Percentiles rank a stretch among this genome's conserved stretches.
These are phyloP conservation scores for Corymbia calophylla DNA, from an alignment of 441 rosid genomes.

Conservation along the genomic window DNA sequence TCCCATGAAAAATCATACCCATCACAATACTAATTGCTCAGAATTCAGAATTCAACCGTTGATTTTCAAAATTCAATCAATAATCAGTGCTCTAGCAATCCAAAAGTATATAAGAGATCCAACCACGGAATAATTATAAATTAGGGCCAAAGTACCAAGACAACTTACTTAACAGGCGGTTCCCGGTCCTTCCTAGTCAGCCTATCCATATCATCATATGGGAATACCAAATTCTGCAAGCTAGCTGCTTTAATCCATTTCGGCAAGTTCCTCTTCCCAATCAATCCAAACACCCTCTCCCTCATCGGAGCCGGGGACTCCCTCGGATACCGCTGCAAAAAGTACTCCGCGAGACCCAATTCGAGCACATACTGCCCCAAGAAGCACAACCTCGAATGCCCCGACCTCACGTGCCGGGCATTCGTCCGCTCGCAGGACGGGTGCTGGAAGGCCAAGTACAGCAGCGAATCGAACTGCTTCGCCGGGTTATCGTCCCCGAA, in stretches of 20 bases:
- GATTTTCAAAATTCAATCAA: neutral
- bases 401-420: slow-evolving; percentile 74
- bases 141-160: slow-evolving; percentile 1
- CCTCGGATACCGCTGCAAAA: slow-evolving; percentile 91
- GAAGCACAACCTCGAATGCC: slow-evolving; percentile 78
- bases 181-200: slow-evolving; percentile 68
- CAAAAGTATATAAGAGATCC: neutral
- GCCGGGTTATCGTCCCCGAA: slow-evolving; percentile 87
- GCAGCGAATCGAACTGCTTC: slow-evolving; percentile 78
- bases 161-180: slow-evolving; percentile 85
- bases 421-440: slow-evolving; percentile 79
- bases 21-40: neutral
- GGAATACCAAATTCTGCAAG: slow-evolving; percentile 84
- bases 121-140: neutral
- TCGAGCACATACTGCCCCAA: slow-evolving; percentile 93
- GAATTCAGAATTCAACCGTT: neutral
- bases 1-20: neutral
- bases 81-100: neutral
- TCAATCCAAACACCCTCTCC: slow-evolving; percentile 86
- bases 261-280: slow-evolving; percentile 85
- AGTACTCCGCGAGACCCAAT: slow-evolving; percentile 68
- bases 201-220: slow-evolving; percentile 85
- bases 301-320: slow-evolving; percentile 86
- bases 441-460: slow-evolving; percentile 87
- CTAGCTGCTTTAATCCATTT: slow-evolving; percentile 86